These are phyloP conservation scores for Annulohypoxylon stygium DNA, from an alignment of 495 filamentous ascomycete genomes.

Conservation along the genomic window DNA sequence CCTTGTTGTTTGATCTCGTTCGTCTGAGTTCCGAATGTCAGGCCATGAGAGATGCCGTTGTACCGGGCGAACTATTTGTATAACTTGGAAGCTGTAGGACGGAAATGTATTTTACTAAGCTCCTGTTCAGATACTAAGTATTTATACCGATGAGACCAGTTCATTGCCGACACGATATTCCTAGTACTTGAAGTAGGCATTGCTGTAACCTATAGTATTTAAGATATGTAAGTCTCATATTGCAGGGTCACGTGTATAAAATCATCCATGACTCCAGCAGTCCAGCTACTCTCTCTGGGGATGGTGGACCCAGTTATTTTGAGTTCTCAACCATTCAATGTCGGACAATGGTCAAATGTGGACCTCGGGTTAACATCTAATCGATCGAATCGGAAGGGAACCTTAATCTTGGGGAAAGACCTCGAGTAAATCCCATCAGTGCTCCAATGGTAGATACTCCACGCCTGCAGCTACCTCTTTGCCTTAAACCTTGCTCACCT, in stretches of 20 bases:
- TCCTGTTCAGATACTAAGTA: neutral
- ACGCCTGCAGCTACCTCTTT: slow-evolving; percentile 1
- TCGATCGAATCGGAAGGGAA: slow-evolving; percentile 2
- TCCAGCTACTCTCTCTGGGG: no score
- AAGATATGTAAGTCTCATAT: no score
- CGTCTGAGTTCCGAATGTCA: neutral
- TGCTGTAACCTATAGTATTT: no score
- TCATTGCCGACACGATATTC: no score
- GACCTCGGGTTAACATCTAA: slow-evolving; percentile 9
- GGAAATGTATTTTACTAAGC: no score
- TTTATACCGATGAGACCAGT: no score
- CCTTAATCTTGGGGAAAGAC: neutral
- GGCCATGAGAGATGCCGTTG: neutral
- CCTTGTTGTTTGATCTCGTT: neutral
- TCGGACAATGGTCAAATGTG: neutral
- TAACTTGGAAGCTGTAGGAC: neutral
- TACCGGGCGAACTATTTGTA: neutral
- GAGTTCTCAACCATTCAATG: no score
- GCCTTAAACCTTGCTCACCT: neutral
- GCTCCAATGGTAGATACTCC: neutral
- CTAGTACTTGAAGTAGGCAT: neutral
- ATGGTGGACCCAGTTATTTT: neutral
- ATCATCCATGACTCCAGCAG: no score
- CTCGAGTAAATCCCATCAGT: slow-evolving; percentile 1
- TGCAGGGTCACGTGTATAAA: no score